Conservation (phyloP, 495 filamentous ascomycete species). For the Jackrogersella minutella region DNA sequence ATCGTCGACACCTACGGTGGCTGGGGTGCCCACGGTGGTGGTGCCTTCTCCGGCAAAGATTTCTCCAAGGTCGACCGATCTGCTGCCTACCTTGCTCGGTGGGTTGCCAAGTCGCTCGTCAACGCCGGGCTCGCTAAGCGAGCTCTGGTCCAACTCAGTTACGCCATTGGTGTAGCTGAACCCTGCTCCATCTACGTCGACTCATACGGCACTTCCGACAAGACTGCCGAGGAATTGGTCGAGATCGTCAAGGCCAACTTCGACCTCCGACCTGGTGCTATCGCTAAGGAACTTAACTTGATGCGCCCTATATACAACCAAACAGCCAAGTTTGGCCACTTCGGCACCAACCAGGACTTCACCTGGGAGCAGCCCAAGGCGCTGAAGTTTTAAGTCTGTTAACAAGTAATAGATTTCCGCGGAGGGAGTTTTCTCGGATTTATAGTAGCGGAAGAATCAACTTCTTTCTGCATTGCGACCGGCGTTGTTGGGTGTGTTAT, state of each 20-base stretch:
- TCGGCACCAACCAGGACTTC: conserved; percentile 95
- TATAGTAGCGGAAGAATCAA: conserved; percentile 54
- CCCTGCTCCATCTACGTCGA: conserved; percentile 92
- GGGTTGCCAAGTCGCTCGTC: conserved; percentile 98
- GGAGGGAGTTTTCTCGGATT: conserved; percentile 42
- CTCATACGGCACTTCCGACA: conserved; percentile 80
- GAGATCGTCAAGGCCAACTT: conserved; percentile 95
- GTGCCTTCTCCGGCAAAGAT: conserved; percentile 99
- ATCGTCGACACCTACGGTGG: conserved; percentile 99
- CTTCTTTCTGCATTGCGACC: conserved; percentile 54
- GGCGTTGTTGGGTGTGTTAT: conserved; percentile 49
- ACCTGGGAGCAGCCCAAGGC: conserved; percentile 97
- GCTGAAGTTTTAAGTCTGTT: conserved; percentile 77
- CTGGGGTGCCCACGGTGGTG: conserved; percentile 99
- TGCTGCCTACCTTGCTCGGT: conserved; percentile 94
- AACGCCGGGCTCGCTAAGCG: conserved; percentile 87
- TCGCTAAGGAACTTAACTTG: conserved; percentile 96
- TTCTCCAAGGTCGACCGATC: conserved; percentile 99
- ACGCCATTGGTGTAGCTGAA: conserved; percentile 98
- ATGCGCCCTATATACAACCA: conserved; percentile 96
- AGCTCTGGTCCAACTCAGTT: conserved; percentile 94
- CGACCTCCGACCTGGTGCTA: conserved; percentile 95
- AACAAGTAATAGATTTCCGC: conserved; percentile 38
- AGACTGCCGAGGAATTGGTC: conserved; percentile 81
- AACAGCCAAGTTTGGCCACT: conserved; percentile 99